phyloP scores from a whole-genome alignment of 495 filamentous ascomycete species.

The Thozetella sp. region DNA sequence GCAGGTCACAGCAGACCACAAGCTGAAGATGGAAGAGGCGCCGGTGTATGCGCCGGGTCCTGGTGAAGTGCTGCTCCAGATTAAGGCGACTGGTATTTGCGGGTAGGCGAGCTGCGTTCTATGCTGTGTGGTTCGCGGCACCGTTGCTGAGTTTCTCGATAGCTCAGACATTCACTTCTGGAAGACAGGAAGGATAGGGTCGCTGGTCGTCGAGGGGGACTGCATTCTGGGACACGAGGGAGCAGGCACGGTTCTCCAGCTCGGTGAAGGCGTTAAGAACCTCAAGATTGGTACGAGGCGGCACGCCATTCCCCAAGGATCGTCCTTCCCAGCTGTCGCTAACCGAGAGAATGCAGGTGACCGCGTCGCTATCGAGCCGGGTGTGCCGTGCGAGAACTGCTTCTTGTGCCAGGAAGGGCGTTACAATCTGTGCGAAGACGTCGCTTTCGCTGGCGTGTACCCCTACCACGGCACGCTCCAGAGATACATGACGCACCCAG shows the following conservation, averaged over 20 bases:
- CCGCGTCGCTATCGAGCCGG: constrained; percentile 50
- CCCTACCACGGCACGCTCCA: constrained; percentile 60
- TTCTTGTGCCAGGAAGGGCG: constrained; percentile 44
- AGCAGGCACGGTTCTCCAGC: constrained; percentile 44
- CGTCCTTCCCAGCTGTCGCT: background rate
- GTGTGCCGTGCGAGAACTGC: constrained; percentile 46
- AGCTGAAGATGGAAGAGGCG: constrained; percentile 49
- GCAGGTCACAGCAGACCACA: constrained; percentile 57
- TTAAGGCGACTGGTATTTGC: constrained; percentile 53
- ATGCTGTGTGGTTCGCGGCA: background rate
- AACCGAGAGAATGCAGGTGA: constrained; percentile 29
- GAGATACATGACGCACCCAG: constrained; percentile 60
- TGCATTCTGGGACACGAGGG: constrained; percentile 53
- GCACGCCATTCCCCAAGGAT: background rate
- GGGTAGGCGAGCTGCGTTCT: constrained; percentile 22
- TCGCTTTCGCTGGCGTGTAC: constrained; percentile 57
- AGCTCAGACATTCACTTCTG: constrained; percentile 45
- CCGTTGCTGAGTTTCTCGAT: background rate
- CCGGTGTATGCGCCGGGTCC: constrained; percentile 47
- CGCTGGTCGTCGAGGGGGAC: constrained; percentile 40
- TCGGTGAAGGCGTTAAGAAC: constrained; percentile 41
- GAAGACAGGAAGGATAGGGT: constrained; percentile 47
- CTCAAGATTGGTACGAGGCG: constrained; percentile 32
- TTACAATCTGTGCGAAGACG: constrained; percentile 51
- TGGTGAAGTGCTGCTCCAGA: constrained; percentile 51